Base-by-base conservation (phyloP, 306 rosid genomes). In the Quercus berberidifolia region DNA sequence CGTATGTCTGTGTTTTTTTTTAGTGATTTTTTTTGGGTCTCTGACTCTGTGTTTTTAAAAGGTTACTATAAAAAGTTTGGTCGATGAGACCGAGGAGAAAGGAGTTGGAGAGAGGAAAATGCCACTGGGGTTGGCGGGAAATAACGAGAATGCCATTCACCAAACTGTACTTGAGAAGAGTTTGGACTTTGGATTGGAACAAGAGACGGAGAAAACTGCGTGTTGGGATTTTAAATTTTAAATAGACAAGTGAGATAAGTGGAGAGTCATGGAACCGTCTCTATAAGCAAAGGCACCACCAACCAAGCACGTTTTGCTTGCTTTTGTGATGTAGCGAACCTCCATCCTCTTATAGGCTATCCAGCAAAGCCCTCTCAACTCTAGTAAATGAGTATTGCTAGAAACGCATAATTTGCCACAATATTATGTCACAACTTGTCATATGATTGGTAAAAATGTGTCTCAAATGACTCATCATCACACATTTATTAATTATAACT, bases 51-150 rank as follows among this genome's bases (percentile, higher is more conserved):
- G 69, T 62, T 23, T 23, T 35, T 26, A 43, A 14, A 54, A 25
- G 28, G 33, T 14, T 35, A 1, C 14, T 1, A 2, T 35, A 6
- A 21, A 41, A 19, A 3, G 72, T 1, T 52, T 43, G 55, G 65
- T 73, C 89, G 91, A 88, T 85, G 60, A 54, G 73, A 83, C 74
- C 87, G 87, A 88, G 89, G 54, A 10, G 54, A 13, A 13, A 49
- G 81, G 17, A 13, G 63, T 43, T 13, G 10, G 15, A 4, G 30
- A 33, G 46, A 5, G 0, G 21, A 33, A 79, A 79, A 67, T 52
- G 79, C 76, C 79, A 77, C 71, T 43, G 65, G 51, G 55, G 18
- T 73, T 69, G 49, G 41, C 2, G 13, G 12, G 1, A 14, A 85
- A 71, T 85, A 43, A 80, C 88, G 83, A 62, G 13, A 38, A 23